Evolutionary conservation across 2,329 filamentous ascomycete species (phyloP).

Genomic region (Saccharata proteae): DNA sequence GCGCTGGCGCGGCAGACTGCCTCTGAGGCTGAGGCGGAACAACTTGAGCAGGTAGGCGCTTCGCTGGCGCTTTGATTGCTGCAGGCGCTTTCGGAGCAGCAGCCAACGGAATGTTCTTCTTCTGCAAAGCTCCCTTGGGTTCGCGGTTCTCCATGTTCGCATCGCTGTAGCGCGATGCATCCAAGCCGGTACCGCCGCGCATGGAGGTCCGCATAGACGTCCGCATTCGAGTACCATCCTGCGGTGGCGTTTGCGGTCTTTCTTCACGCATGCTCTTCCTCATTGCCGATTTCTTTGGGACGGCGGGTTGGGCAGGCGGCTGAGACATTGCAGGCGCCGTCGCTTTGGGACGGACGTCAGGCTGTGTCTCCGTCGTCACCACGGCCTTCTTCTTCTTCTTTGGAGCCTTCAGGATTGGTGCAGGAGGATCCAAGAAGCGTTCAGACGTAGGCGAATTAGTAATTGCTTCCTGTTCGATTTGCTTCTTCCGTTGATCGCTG

Average conservation of each 20-base stretch:
- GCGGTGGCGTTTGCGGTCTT: neutral
- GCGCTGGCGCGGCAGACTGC: slow-evolving; percentile 17
- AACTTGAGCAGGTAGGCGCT: slow-evolving; percentile 8
- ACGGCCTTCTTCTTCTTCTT: slow-evolving; percentile 27
- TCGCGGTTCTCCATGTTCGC: slow-evolving; percentile 14
- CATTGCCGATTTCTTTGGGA: slow-evolving; percentile 28
- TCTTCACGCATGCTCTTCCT: slow-evolving; percentile 25
- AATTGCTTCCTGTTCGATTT: slow-evolving; percentile 45
- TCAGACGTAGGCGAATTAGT: slow-evolving; percentile 8
- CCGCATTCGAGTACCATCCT: slow-evolving; percentile 14
- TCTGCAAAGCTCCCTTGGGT: slow-evolving; percentile 25
- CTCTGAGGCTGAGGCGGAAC: neutral
- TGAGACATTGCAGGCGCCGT: slow-evolving; percentile 4
- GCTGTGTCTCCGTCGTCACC: slow-evolving; percentile 2
- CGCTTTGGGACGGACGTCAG: too few relatives aligned
- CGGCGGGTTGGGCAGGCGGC: slow-evolving; percentile 11
- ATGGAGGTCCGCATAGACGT: slow-evolving; percentile 16
- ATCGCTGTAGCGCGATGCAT: slow-evolving; percentile 23
- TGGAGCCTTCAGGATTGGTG: slow-evolving; percentile 20
- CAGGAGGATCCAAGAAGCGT: slow-evolving; percentile 1
- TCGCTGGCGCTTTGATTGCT: slow-evolving; percentile 14
- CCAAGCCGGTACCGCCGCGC: slow-evolving; percentile 16
- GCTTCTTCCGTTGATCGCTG: slow-evolving; percentile 48
- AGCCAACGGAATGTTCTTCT: slow-evolving; percentile 24
- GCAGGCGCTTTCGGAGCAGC: slow-evolving; percentile 11